Conservation (phyloP, 2,329 filamentous ascomycete species). For the Aciculosporium take region DNA sequence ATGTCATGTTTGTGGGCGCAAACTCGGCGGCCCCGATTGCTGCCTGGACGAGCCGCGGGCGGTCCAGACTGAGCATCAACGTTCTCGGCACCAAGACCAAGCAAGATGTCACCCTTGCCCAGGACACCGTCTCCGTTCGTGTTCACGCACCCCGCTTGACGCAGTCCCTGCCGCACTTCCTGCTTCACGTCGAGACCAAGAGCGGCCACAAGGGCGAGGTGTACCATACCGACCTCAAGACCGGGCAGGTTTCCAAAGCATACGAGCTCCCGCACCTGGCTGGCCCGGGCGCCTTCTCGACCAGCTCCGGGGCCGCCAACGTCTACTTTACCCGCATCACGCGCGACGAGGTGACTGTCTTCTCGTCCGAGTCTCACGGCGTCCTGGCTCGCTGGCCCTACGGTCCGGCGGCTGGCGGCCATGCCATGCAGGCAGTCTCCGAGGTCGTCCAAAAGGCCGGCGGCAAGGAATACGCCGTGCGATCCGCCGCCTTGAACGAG, state of each 20-base stretch:
- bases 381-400: slow-evolving; percentile 61
- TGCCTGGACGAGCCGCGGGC: slow-evolving; percentile 54
- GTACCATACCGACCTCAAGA: slow-evolving; percentile 66
- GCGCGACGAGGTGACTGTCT: slow-evolving; percentile 55
- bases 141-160: slow-evolving; percentile 62
- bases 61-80: slow-evolving; percentile 54
- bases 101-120: slow-evolving; percentile 37
- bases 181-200: slow-evolving; percentile 64
- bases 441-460: slow-evolving; percentile 65
- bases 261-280: slow-evolving; percentile 63
- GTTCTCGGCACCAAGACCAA: slow-evolving; percentile 48
- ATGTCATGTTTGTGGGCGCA: slow-evolving; percentile 61
- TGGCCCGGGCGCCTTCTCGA: slow-evolving; percentile 63
- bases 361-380: slow-evolving; percentile 65
- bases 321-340: slow-evolving; percentile 83
- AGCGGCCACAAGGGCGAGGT: slow-evolving; percentile 69
- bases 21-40: slow-evolving; percentile 63
- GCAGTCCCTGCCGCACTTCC: slow-evolving; percentile 65
- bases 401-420: slow-evolving; percentile 27
- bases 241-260: slow-evolving; percentile 53
- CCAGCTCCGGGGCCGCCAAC: slow-evolving; percentile 62
- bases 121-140: slow-evolving; percentile 36
- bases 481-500: slow-evolving; percentile 56
- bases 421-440: slow-evolving; percentile 54
- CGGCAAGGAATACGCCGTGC: slow-evolving; percentile 55